Evolutionary conservation across 805 yeast genomes (phyloP), one percentile per base, ranked within the genome.

Genomic region (Allodekkera sacchari): DNA sequence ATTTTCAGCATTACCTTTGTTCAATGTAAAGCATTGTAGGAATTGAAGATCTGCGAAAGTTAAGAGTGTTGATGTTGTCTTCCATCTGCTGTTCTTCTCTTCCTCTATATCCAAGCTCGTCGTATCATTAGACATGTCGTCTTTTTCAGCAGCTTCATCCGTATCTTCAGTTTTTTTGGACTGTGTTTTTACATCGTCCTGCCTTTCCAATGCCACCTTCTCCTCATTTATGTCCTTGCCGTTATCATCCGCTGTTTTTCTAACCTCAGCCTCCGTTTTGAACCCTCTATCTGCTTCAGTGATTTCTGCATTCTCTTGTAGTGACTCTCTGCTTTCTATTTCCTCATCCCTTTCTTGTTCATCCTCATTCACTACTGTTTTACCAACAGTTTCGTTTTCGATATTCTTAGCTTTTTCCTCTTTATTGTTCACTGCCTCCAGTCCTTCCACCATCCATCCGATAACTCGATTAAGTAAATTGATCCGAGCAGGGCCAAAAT

Each of bases 391-490:
- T n/a, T n/a, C n/a, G n/a, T n/a, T n/a, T n/a, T n/a, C n/a, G n/a
- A n/a, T n/a, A 9, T 22, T 15, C 20, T 26, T 22, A 9, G 17
- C 24, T 0, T 17, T 18, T 14, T 28, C 27, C n/a, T n/a, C n/a
- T n/a, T n/a, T n/a, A n/a, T n/a, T n/a, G n/a, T n/a, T n/a, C 15
- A 13, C 13, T 13, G n/a, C 22, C n/a, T 8, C 12, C 16, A 22
- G 21, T 15, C 18, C 30, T 25, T 23, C 22, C 14, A 17, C 28
- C 16, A 37, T 11, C 11, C 28, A 19, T 2, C 21, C 17, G 6
- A 43, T 26, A 12, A 50, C 26, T 12, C 29, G 32, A n/a, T 43
- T 36, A 9, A 51, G 27, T 12, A 45, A 28, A 3, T 18, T 33
- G 2, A 10, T 7, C 23, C 43, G 45, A 6, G 38, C 37, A 1